A percentile compares a stretch with the other conserved stretches of the same genome.
Conservation (phyloP, 257 asterid genomes). For the Schizonepeta tenuifolia region DNA sequence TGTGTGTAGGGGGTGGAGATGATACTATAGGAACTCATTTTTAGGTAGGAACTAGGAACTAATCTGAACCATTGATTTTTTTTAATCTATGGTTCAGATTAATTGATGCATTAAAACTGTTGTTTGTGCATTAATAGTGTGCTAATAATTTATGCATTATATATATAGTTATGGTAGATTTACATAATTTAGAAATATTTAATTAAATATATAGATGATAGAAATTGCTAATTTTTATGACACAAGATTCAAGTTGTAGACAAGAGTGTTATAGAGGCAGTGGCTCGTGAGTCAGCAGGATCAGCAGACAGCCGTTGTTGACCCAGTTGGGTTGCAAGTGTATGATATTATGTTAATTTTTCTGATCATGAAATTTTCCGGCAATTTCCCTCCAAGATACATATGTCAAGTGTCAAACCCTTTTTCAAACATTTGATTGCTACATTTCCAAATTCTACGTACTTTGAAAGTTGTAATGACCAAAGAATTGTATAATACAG, state of each 20-base stretch:
- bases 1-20: no score
- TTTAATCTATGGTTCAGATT: no score
- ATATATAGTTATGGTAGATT: no score
- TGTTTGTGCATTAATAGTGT: no score
- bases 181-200: neutral
- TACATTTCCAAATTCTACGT: neutral
- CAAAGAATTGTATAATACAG: neutral
- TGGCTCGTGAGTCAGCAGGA: neutral
- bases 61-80: no score
- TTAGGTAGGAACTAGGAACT: no score
- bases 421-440: neutral
- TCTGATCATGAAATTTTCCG: slow-evolving; percentile 27
- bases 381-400: slow-evolving; percentile 36
- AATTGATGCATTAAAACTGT: no score
- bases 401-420: neutral
- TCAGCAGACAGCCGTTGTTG: slow-evolving; percentile 34
- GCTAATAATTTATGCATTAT: no score
- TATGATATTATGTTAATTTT: neutral
- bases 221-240: neutral
- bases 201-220: neutral
- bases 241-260: neutral
- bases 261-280: neutral
- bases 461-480: slow-evolving; percentile 19
- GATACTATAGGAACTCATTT: no score
- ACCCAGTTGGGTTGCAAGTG: slow-evolving; percentile 16